Percentiles rank a stretch among this genome's conserved stretches.
These are phyloP conservation scores for Anisodus acutangulus DNA, from an alignment of 257 asterid species.

Conservation along the genomic window DNA sequence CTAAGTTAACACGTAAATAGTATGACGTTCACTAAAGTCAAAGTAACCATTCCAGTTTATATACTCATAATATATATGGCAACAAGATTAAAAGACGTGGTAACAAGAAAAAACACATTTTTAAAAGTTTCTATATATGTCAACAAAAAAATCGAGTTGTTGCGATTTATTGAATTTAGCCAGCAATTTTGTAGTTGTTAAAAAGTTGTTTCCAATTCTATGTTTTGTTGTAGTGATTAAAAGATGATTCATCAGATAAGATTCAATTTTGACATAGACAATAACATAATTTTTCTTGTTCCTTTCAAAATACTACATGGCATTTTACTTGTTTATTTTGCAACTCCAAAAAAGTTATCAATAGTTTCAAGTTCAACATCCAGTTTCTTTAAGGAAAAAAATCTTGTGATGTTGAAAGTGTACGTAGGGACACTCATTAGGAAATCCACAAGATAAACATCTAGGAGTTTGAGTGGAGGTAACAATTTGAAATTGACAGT, in stretches of 20 bases:
- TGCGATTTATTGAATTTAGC: no score
- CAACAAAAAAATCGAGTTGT: no score
- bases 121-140: background rate
- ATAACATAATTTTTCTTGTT: background rate
- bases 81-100: no score
- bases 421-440: background rate
- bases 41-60: background rate
- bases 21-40: background rate
- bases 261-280: background rate
- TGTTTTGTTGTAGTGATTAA: background rate
- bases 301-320: background rate
- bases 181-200: no score
- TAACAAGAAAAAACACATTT: no score
- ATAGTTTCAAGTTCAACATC: no score
- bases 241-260: background rate
- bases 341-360: no score
- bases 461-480: background rate
- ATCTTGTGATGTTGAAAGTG: background rate
- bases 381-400: background rate
- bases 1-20: background rate
- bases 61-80: no score
- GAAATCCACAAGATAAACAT: constrained; percentile 19
- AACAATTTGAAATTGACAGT: background rate
- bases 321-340: background rate
- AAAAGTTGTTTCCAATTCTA: no score